Conservation (phyloP, 2,329 filamentous ascomycete genomes). For the Pseudonectria buxi region DNA sequence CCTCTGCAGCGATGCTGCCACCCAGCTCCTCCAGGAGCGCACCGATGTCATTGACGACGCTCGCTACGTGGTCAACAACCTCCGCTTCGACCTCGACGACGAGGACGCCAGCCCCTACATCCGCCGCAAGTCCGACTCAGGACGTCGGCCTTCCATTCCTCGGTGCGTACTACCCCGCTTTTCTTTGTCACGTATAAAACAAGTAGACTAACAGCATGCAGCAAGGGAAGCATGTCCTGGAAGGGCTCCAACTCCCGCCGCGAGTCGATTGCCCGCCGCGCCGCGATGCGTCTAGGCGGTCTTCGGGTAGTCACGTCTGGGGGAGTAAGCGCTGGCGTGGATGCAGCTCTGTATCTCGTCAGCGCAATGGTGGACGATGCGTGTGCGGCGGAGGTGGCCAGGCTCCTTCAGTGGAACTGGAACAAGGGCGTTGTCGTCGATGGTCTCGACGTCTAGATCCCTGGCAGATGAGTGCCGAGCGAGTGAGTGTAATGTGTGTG, state of each 20-base stretch:
- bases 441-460: constrained; percentile 68
- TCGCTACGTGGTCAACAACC: constrained; percentile 86
- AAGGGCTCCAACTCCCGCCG: constrained; percentile 67
- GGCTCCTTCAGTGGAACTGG: constrained; percentile 76
- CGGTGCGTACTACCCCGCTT: constrained; percentile 41
- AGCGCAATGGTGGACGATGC: constrained; percentile 75
- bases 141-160: constrained; percentile 53
- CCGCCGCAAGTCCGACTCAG: constrained; percentile 63
- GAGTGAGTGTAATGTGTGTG: constrained; percentile 16
- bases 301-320: constrained; percentile 73
- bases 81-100: constrained; percentile 76
- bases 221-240: constrained; percentile 80
- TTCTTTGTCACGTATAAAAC: constrained; percentile 13
- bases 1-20: constrained; percentile 66
- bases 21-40: constrained; percentile 64
- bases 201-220: constrained; percentile 26
- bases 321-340: constrained; percentile 71
- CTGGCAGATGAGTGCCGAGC: constrained; percentile 22
- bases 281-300: constrained; percentile 64
- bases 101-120: constrained; percentile 81
- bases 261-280: constrained; percentile 74
- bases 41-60: constrained; percentile 76
- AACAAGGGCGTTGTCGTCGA: constrained; percentile 79
- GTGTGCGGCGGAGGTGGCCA: constrained; percentile 67
- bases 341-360: constrained; percentile 79